Evolutionary conservation across 371 early-diverging fungal genomes (phyloP).

Genomic region (Apophysomyces ossiformis): DNA sequence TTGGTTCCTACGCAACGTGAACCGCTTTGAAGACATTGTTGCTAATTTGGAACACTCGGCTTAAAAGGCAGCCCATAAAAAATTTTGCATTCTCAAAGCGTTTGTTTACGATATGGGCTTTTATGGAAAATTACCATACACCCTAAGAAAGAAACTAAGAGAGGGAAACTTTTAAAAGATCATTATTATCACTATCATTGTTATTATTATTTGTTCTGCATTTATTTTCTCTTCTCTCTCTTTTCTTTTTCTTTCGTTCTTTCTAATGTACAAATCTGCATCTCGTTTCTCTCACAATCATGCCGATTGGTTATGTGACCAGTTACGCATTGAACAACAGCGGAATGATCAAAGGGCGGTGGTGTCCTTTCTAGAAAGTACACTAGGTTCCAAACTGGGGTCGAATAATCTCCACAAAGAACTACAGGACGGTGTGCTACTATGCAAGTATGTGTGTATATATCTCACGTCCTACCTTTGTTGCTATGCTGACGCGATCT

Average conservation of each 20-base stretch:
- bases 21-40: slow-evolving; percentile 79
- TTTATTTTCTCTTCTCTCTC: slow-evolving; percentile 1
- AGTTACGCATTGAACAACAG: slow-evolving; percentile 32
- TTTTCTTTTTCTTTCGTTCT: neutral
- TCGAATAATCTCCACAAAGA: slow-evolving; percentile 35
- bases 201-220: neutral
- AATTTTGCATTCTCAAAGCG: slow-evolving; percentile 2
- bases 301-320: slow-evolving; percentile 23
- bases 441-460: slow-evolving; percentile 62
- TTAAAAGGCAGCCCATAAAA: slow-evolving; percentile 22
- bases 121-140: slow-evolving; percentile 13
- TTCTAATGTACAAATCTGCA: neutral
- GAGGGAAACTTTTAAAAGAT: slow-evolving; percentile 8
- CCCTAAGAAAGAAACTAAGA: neutral
- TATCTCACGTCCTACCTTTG: neutral
- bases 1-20: slow-evolving; percentile 93
- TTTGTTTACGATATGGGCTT: slow-evolving; percentile 11
- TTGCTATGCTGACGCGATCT: slow-evolving; percentile 4
- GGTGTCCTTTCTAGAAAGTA: slow-evolving; percentile 34
- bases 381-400: slow-evolving; percentile 27
- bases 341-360: slow-evolving; percentile 27
- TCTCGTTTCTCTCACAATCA: slow-evolving; percentile 10
- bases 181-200: too few relatives aligned
- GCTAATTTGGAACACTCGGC: slow-evolving; percentile 50
- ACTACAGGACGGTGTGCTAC: slow-evolving; percentile 66